These are phyloP conservation scores for Choricystis sp. DNA, from an alignment of 139 green algal species.

Conservation along the genomic window DNA sequence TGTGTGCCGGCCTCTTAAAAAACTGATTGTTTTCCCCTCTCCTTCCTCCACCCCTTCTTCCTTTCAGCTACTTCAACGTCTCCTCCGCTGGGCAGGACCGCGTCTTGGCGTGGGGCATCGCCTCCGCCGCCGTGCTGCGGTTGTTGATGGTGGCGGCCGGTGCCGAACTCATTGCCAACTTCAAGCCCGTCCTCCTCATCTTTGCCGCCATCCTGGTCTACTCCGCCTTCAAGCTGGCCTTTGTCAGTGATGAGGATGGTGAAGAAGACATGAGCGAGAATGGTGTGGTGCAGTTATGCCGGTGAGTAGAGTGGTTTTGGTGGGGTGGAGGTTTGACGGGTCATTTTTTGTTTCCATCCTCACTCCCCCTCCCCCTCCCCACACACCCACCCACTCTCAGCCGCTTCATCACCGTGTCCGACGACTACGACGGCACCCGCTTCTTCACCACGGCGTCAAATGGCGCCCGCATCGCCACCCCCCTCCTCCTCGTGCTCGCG, in stretches of 20 bases:
- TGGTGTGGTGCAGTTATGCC: conserved; percentile 60
- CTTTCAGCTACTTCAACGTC: conserved; percentile 37
- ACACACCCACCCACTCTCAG: too few relatives aligned
- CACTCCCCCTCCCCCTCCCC: conserved; percentile 2
- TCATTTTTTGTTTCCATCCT: neutral
- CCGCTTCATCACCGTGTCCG: conserved; percentile 40
- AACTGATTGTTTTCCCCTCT: too few relatives aligned
- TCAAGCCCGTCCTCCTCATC: conserved; percentile 70
- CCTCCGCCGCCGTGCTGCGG: conserved; percentile 71
- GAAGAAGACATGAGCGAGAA: conserved; percentile 63
- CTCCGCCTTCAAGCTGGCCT: conserved; percentile 56
- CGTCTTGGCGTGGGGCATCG: conserved; percentile 81
- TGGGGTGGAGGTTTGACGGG: conserved; percentile 1
- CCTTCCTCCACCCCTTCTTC: too few relatives aligned
- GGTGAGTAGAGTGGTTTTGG: conserved; percentile 9
- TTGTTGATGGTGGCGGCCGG: conserved; percentile 68
- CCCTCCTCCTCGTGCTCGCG: conserved; percentile 77
- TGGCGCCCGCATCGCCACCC: conserved; percentile 50
- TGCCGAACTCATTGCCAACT: conserved; percentile 61
- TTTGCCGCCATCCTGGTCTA: conserved; percentile 88
- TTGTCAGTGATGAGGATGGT: conserved; percentile 38
- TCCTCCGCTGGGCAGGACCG: neutral
- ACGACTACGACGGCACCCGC: conserved; percentile 72
- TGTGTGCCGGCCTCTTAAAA: too few relatives aligned
- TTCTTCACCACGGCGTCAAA: conserved; percentile 67